A percentile compares a stretch with the other conserved stretches of the same genome.
These are phyloP conservation scores for Pleurotus tuoliensis DNA, from an alignment of 768 basidiomycete species.

Conservation along the genomic window DNA sequence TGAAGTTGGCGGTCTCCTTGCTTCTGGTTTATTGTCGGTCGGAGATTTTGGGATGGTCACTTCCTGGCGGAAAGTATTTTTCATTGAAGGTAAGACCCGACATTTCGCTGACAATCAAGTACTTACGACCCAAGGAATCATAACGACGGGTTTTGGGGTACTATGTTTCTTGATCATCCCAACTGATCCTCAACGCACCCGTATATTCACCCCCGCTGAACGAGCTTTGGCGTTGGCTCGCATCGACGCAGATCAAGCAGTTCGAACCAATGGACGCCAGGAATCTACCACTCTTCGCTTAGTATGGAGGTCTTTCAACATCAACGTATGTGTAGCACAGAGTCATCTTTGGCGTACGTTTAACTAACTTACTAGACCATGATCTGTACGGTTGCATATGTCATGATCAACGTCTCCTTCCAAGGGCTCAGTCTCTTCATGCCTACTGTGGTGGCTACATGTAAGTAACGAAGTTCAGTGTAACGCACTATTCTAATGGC, in stretches of 20 bases:
- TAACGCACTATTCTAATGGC: background rate
- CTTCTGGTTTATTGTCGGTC: conserved; percentile 29
- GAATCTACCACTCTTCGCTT: conserved; percentile 26
- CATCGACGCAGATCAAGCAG: conserved; percentile 30
- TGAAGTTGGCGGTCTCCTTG: conserved; percentile 34
- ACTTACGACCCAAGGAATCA: conserved; percentile 21
- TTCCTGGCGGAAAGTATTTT: conserved; percentile 39
- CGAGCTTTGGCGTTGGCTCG: conserved; percentile 29
- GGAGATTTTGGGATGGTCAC: conserved; percentile 25
- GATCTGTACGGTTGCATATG: conserved; percentile 25
- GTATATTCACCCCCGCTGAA: conserved; percentile 29
- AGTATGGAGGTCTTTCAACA: conserved; percentile 26
- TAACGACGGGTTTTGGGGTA: conserved; percentile 32
- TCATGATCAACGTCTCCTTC: conserved; percentile 38
- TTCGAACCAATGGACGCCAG: conserved; percentile 21
- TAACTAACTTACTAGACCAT: conserved; percentile 21
- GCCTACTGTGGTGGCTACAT: conserved; percentile 41
- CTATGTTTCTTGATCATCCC: conserved; percentile 32
- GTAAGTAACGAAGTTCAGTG: conserved; percentile 22
- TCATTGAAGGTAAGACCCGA: conserved; percentile 31
- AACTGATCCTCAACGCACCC: conserved; percentile 29
- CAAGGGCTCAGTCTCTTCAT: conserved; percentile 42
- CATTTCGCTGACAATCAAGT: background rate
- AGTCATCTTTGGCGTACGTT: conserved; percentile 4
- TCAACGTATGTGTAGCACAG: conserved; percentile 13